Percentiles rank a stretch among this genome's conserved stretches.
Conservation (phyloP, 169 alveolate genomes). For the Cryptosporidium viatorum region DNA sequence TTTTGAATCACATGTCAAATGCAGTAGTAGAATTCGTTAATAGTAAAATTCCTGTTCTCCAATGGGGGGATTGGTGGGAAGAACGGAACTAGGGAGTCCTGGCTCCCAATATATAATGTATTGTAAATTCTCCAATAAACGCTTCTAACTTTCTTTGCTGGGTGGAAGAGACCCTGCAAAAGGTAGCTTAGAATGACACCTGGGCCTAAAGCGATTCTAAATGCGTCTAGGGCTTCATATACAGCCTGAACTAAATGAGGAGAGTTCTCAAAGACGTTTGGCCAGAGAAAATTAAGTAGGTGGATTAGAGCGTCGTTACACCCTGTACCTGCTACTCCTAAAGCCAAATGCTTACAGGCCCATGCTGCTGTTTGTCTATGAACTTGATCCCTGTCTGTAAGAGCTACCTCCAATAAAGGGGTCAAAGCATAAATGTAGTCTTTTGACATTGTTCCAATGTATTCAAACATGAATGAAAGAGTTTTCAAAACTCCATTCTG, state of each 20-base stretch:
- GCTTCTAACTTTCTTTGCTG: conserved; percentile 97
- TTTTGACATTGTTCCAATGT: conserved; percentile 93
- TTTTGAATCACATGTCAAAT: neutral
- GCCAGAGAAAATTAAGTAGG: conserved; percentile 98
- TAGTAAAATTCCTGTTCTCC: neutral
- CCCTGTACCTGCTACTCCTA: conserved; percentile 94
- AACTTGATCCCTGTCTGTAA: conserved; percentile 98
- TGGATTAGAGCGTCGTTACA: conserved; percentile 97
- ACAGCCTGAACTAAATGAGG: conserved; percentile 98
- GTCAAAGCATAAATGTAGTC: conserved; percentile 98
- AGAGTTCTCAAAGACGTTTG: conserved; percentile 98
- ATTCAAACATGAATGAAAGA: conserved; percentile 99
- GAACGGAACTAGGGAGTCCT: conserved; percentile 96
- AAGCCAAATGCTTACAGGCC: conserved; percentile 97
- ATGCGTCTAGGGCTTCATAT: conserved; percentile 98
- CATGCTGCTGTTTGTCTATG: conserved; percentile 99
- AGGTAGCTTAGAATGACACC: conserved; percentile 94
- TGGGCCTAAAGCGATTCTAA: conserved; percentile 98
- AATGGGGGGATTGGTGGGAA: conserved; percentile 85
- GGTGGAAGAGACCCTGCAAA: conserved; percentile 99
- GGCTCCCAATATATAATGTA: conserved; percentile 97
- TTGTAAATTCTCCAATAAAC: conserved; percentile 98
- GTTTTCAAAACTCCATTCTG: conserved; percentile 99
- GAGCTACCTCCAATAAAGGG: conserved; percentile 98
- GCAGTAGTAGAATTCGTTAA: conserved; percentile 8